Evolutionary conservation across 306 rosid species (phyloP).

Genomic region (Sesbania bispinosa): DNA sequence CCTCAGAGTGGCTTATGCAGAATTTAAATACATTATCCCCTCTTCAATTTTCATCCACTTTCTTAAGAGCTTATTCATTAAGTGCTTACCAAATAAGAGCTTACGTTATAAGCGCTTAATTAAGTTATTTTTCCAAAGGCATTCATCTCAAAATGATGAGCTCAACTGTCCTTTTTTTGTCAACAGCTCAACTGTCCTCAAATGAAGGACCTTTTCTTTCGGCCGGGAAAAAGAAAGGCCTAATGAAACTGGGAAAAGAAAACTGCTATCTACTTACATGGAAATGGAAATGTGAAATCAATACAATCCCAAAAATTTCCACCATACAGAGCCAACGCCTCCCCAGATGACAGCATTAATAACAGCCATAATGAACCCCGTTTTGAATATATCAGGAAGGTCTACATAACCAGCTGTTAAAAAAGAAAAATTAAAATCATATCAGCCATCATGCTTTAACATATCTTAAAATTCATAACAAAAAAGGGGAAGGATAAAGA

Average conservation of each 20-base stretch:
- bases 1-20: no score
- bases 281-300: constrained; percentile 46
- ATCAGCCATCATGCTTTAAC: constrained; percentile 28
- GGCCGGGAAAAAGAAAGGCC: constrained; percentile 33
- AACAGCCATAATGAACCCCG: constrained; percentile 71
- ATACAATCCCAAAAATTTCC: constrained; percentile 88
- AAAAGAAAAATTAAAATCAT: constrained; percentile 24
- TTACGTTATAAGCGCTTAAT: no score
- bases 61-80: no score
- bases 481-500: neutral
- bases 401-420: constrained; percentile 87
- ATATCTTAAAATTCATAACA: neutral
- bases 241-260: no score
- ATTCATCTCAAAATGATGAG: no score
- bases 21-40: no score
- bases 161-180: no score
- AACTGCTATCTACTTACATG: constrained; percentile 39
- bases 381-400: constrained; percentile 75
- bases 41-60: no score
- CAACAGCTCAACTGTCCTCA: no score
- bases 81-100: no score
- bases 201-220: constrained; percentile 26
- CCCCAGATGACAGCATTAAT: constrained; percentile 78
- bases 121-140: no score
- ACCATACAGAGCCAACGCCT: constrained; percentile 75